These are phyloP conservation scores for Lachancea quebecensis DNA, from an alignment of 805 yeast genomes.

Conservation along the genomic window DNA sequence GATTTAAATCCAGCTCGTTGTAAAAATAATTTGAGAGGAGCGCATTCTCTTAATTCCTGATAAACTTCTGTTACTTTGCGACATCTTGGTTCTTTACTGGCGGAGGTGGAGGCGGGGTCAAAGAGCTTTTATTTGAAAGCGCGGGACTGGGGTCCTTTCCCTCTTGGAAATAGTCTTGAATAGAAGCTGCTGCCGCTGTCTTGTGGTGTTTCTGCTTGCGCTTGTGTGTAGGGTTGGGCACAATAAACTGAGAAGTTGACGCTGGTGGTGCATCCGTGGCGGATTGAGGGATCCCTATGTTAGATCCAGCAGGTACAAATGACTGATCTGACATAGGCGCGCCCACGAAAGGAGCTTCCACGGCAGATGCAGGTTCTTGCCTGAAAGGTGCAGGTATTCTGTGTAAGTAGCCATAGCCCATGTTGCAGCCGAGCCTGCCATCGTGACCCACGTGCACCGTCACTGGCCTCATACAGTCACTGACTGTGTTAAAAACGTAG, in stretches of 20 bases:
- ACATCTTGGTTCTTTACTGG: neutral
- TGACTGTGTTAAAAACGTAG: slow-evolving; percentile 83
- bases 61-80: neutral
- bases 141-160: slow-evolving; percentile 25
- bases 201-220: slow-evolving; percentile 11
- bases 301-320: slow-evolving; percentile 6
- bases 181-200: slow-evolving; percentile 11
- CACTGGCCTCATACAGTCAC: slow-evolving; percentile 80
- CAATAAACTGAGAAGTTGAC: slow-evolving; percentile 4
- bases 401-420: slow-evolving; percentile 88
- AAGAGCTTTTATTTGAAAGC: neutral
- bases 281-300: neutral
- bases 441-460: slow-evolving; percentile 75
- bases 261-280: neutral
- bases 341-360: slow-evolving; percentile 11
- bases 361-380: neutral
- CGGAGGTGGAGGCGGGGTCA: slow-evolving; percentile 7
- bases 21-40: no score
- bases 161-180: slow-evolving; percentile 28
- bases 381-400: slow-evolving; percentile 55
- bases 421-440: slow-evolving; percentile 87
- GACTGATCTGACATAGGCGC: slow-evolving; percentile 13
- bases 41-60: no score
- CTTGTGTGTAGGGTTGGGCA: slow-evolving; percentile 14
- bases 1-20: no score